Evolutionary conservation across 805 yeast species (phyloP).

Genomic region (Wickerhamomyces silvicola): DNA sequence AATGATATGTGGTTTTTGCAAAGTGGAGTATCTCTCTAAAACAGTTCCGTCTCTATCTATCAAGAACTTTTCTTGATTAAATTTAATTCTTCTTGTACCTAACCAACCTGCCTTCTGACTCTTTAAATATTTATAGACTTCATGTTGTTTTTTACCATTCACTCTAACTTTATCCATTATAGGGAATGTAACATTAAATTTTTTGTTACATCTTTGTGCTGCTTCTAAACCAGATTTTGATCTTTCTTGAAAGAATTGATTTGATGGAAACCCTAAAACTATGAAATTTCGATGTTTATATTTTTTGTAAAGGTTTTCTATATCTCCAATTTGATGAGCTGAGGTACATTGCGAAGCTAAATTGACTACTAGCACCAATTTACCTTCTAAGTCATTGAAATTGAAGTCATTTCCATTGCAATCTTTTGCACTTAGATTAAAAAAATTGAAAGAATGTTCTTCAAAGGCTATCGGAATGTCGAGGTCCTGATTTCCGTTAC

Average conservation of each 20-base stretch:
- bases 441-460: slow-evolving; percentile 37
- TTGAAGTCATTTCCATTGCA: slow-evolving; percentile 51
- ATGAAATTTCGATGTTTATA: slow-evolving; percentile 58
- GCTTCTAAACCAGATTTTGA: slow-evolving; percentile 66
- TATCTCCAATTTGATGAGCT: slow-evolving; percentile 69
- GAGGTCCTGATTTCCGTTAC: too few relatives aligned
- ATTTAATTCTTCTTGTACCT: slow-evolving; percentile 58
- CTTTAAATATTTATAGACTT: slow-evolving; percentile 67
- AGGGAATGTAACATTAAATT: slow-evolving; percentile 80
- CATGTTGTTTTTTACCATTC: slow-evolving; percentile 65
- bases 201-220: slow-evolving; percentile 60
- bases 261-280: slow-evolving; percentile 84
- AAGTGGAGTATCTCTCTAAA: slow-evolving; percentile 46
- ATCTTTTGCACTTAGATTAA: slow-evolving; percentile 58
- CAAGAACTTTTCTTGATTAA: slow-evolving; percentile 73
- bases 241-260: slow-evolving; percentile 81
- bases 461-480: too few relatives aligned
- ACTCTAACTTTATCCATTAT: slow-evolving; percentile 72
- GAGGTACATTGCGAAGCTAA: slow-evolving; percentile 83
- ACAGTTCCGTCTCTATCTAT: slow-evolving; percentile 51
- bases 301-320: slow-evolving; percentile 62
- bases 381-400: slow-evolving; percentile 60
- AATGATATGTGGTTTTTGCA: slow-evolving; percentile 35
- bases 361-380: slow-evolving; percentile 78
- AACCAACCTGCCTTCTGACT: slow-evolving; percentile 46